phyloP scores from a whole-genome alignment of 2,329 filamentous ascomycete genomes.

The Aspergillus glaucus region DNA sequence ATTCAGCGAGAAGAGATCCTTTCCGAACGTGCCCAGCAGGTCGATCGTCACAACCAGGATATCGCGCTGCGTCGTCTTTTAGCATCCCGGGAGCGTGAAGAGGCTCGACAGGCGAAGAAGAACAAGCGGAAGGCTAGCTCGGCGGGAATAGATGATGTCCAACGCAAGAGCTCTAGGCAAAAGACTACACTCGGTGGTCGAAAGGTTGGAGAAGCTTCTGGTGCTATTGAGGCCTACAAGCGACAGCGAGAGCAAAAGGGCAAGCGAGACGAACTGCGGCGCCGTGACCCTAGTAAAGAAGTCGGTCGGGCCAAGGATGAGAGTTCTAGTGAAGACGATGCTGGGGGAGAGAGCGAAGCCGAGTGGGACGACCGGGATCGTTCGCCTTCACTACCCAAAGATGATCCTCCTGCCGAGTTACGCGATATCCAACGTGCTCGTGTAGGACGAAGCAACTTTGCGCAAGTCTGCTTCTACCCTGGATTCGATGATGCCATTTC shows the following conservation, averaged over 20 bases:
- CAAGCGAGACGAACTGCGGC: constrained; percentile 43
- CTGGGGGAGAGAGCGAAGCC: constrained; percentile 69
- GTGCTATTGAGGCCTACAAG: constrained; percentile 67
- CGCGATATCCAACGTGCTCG: constrained; percentile 79
- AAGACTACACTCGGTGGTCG: constrained; percentile 61
- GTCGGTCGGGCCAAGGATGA: constrained; percentile 59
- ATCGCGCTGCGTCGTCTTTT: constrained; percentile 73
- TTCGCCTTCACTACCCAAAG: constrained; percentile 50
- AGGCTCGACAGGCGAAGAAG: constrained; percentile 46
- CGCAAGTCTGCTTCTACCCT: constrained; percentile 87
- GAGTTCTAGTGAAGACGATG: constrained; percentile 54
- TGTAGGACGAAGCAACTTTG: constrained; percentile 78
- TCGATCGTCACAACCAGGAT: constrained; percentile 76
- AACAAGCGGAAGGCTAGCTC: constrained; percentile 69
- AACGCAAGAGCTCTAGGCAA: constrained; percentile 67
- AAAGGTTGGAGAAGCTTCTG: constrained; percentile 61
- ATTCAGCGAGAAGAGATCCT: constrained; percentile 86
- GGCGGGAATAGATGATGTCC: constrained; percentile 70
- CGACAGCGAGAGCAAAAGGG: constrained; percentile 55
- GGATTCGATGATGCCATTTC: constrained; percentile 75
- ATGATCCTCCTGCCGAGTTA: constrained; percentile 64
- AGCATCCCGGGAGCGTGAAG: constrained; percentile 58
- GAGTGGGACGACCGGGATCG: constrained; percentile 62
- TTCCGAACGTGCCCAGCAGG: constrained; percentile 76
- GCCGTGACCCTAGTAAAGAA: constrained; percentile 40